Evolutionary conservation across 345 rosid genomes (phyloP).

Genomic region (Lenwebbia sp.): DNA sequence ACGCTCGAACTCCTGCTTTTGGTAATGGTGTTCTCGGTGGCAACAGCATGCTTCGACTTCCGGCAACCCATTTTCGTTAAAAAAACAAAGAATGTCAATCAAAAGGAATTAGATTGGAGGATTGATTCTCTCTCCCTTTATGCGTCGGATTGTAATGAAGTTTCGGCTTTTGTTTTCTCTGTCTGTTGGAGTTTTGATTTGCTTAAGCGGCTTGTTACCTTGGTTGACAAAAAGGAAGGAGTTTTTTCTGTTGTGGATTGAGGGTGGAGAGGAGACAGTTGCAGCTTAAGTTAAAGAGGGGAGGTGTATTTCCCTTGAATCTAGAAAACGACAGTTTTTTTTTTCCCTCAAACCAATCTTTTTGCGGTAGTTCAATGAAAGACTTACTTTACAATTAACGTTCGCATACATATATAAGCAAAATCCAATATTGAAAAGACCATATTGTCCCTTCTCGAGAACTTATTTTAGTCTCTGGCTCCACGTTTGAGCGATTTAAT

Average conservation of each 20-base stretch:
- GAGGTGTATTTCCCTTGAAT: background rate
- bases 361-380: background rate
- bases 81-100: background rate
- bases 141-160: background rate
- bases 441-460: background rate
- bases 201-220: background rate
- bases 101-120: background rate
- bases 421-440: background rate
- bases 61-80: slow-evolving; percentile 49
- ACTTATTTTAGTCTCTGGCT: background rate
- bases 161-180: background rate
- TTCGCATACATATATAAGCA: background rate
- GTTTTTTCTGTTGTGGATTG: background rate
- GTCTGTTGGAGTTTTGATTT: background rate
- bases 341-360: background rate
- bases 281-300: background rate
- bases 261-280: background rate
- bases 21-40: slow-evolving; percentile 35
- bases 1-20: background rate
- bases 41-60: slow-evolving; percentile 54
- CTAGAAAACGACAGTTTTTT: background rate
- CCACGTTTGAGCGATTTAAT: background rate
- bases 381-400: background rate
- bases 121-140: background rate
- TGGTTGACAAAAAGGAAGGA: background rate